Conservation (phyloP, 257 asterid genomes). For the Jacaranda mimosifolia region DNA sequence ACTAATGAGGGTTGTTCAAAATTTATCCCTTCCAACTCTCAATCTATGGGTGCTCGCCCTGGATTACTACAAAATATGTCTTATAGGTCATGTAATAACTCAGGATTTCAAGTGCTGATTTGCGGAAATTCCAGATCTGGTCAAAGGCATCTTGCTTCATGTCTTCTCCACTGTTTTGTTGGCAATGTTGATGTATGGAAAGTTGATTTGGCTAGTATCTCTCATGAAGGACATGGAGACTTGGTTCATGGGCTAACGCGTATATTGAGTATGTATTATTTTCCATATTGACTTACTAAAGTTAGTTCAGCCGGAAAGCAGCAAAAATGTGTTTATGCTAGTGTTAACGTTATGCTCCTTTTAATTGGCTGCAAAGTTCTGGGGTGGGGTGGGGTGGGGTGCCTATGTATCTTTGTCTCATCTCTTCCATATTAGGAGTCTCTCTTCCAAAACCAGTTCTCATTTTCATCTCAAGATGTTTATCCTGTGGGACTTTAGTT, state of each 20-base stretch:
- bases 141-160: constrained; percentile 92
- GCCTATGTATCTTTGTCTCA: too few species aligned
- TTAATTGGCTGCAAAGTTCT: too few species aligned
- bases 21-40: constrained; percentile 59
- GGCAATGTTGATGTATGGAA: constrained; percentile 85
- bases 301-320: not conserved
- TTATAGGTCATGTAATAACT: constrained; percentile 49
- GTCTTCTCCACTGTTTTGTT: constrained; percentile 90
- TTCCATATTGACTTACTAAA: constrained; percentile 19
- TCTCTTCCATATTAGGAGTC: too few species aligned
- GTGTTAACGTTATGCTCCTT: too few species aligned
- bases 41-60: constrained; percentile 57
- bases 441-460: too few species aligned
- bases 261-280: constrained; percentile 73
- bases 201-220: constrained; percentile 89
- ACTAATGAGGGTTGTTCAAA: constrained; percentile 49
- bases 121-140: constrained; percentile 90
- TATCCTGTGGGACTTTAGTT: too few species aligned
- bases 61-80: constrained; percentile 49
- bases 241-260: constrained; percentile 83
- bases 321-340: too few species aligned
- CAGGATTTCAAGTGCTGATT: constrained; percentile 85
- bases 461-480: too few species aligned
- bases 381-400: too few species aligned
- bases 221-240: constrained; percentile 97